Conservation (phyloP, 257 asterid species). For the Lantana camara region DNA sequence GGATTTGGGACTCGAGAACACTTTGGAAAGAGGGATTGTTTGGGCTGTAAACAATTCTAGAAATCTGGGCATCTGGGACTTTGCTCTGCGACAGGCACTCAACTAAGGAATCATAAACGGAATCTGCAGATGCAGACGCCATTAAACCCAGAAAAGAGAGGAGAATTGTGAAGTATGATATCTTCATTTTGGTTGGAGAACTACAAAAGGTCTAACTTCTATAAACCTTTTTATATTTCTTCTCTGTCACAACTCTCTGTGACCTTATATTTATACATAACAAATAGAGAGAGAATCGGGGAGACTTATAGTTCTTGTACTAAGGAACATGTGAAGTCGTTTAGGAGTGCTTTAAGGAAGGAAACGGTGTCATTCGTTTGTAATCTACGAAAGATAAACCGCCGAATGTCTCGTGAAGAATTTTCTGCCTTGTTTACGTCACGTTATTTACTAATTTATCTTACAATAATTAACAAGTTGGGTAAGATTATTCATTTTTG, state of each 20-base stretch:
- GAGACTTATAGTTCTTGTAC: background rate
- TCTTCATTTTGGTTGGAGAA: conserved; percentile 25
- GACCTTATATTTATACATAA: background rate
- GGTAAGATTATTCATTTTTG: too few relatives aligned
- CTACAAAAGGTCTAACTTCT: background rate
- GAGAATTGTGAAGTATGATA: conserved; percentile 2
- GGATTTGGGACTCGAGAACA: conserved; percentile 41
- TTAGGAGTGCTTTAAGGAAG: background rate
- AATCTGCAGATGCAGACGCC: conserved; percentile 17
- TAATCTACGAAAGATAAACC: background rate
- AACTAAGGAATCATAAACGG: conserved; percentile 27
- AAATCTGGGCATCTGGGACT: conserved; percentile 30
- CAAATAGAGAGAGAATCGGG: background rate
- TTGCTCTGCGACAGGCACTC: conserved; percentile 34
- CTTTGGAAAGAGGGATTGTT: conserved; percentile 33
- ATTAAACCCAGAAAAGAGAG: background rate
- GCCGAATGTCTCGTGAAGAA: conserved; percentile 16
- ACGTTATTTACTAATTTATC: background rate
- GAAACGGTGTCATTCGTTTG: background rate
- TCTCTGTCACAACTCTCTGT: background rate
- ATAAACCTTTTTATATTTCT: background rate
- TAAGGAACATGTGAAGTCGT: background rate
- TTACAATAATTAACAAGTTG: too few relatives aligned
- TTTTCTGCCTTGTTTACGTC: background rate
- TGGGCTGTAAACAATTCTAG: conserved; percentile 41